Evolutionary conservation across 371 early-diverging fungal genomes (phyloP), one percentile per base, ranked within the genome.

Genomic region (Thermomucor indicae-seudaticae): DNA sequence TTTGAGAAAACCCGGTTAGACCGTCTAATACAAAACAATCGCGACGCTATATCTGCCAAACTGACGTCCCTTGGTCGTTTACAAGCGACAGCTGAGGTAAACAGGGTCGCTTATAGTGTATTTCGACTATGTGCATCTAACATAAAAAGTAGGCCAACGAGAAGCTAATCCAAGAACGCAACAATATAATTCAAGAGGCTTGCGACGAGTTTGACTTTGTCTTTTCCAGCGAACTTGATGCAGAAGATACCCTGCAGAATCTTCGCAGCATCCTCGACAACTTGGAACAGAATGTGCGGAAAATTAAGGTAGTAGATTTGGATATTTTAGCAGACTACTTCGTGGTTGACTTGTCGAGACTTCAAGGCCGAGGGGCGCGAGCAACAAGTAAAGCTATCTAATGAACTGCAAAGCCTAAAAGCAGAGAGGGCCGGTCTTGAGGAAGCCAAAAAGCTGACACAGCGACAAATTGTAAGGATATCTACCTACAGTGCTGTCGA

Each of bases 131-230:
- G 1, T 11, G 14, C 31, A 20, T 52, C 17, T 29, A 4, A 25
- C 11, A 8, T 12, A 22, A n/a, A 32, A 34, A 5, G 0, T 20
- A 66, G 64, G 69, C 64, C 6, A 45, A 66, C 34, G 52, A 60
- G 7, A 27, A 60, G 27, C 55, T 57, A 16, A 20, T 62, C 8
- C 22, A 49, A 23, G 70, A 78, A 4, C 54, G 70, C 14, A 42
- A 55, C 1, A 10, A 31, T 0, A 29, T 73, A 11, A 35, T 66
- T 4, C 37, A 47, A 46, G 29, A 43, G 2, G 56, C 51, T 1
- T 52, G 31, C 40, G 45, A 52, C 6, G 53, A 58, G 19, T 32
- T 58, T 20, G 48, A 43, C 17, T 40, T 53, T 10, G 46, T 39
- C 14, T 48, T 47, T 22, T 29, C 47, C 1, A 3, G 27, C 0